Evolutionary conservation across 2,329 filamentous ascomycete genomes (phyloP).

Genomic region (Trichoderma endophyticum): DNA sequence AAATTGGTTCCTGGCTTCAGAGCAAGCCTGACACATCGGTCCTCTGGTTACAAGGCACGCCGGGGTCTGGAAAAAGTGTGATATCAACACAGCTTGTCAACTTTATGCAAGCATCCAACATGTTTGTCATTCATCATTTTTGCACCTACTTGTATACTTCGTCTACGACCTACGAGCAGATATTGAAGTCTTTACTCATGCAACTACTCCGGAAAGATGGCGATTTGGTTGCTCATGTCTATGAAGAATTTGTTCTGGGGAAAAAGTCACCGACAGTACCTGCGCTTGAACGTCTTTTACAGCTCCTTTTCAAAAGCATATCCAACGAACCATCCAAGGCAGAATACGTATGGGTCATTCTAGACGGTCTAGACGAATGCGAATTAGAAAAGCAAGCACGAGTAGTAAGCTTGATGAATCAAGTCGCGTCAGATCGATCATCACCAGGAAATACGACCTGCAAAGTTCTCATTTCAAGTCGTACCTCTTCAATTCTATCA

Average conservation of each 20-base stretch:
- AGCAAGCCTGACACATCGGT: neutral
- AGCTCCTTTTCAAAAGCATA: neutral
- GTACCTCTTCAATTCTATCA: neutral
- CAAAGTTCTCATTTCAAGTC: neutral
- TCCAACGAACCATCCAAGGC: neutral
- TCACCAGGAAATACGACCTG: neutral
- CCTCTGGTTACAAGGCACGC: neutral
- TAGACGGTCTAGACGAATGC: neutral
- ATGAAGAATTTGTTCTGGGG: neutral
- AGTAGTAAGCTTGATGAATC: neutral
- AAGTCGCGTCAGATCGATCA: neutral
- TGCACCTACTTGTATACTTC: neutral
- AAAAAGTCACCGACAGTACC: neutral
- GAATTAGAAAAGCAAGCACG: neutral
- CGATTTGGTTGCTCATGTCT: neutral
- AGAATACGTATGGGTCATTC: neutral
- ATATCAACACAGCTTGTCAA: neutral
- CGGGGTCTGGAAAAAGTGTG: neutral
- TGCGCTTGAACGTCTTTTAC: neutral
- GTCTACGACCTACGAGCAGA: neutral
- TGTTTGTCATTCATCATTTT: neutral
- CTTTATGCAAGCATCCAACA: neutral
- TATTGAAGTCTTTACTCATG: neutral
- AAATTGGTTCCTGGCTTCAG: neutral
- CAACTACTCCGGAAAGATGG: neutral